Conservation (phyloP, 2,329 filamentous ascomycete genomes). For the Aspergillus sojae region DNA sequence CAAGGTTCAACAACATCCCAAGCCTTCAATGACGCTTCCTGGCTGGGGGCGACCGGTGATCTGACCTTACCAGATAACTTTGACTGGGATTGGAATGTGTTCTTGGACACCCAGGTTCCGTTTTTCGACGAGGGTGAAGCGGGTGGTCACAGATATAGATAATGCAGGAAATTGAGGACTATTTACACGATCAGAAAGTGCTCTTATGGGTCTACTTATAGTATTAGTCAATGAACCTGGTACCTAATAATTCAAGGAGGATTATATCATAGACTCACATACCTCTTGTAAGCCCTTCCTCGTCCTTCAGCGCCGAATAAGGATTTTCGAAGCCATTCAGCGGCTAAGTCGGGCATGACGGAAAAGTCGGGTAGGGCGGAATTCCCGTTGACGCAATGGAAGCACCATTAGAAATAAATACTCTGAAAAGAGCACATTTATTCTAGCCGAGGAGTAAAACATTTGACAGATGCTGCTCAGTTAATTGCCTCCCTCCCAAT, state of each 20-base stretch:
- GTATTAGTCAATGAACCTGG: not conserved
- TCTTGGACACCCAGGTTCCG: constrained; percentile 1
- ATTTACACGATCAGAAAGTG: not conserved
- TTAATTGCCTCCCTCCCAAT: not conserved
- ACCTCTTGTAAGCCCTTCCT: not conserved
- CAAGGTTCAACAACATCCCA: not conserved
- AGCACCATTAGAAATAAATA: constrained; percentile 1
- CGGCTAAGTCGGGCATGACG: constrained; percentile 6
- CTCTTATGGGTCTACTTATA: not conserved
- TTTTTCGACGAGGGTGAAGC: constrained; percentile 6
- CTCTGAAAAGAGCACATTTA: not conserved
- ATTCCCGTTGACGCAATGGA: not conserved
- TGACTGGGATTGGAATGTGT: constrained; percentile 6
- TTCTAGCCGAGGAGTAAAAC: not conserved
- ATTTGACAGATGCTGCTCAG: not conserved
- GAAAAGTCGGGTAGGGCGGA: constrained; percentile 11
- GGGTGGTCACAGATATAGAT: constrained; percentile 2
- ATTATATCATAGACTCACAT: not conserved
- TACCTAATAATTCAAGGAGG: not conserved
- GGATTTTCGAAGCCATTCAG: not conserved
- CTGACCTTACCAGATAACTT: not conserved
- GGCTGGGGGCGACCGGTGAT: not conserved
- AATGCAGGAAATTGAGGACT: not conserved
- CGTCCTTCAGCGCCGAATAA: not conserved
- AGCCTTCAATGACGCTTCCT: not conserved